Base-by-base conservation (phyloP, 192 early-diverging fungal genomes). In the Chytriomyces hyalinus region DNA sequence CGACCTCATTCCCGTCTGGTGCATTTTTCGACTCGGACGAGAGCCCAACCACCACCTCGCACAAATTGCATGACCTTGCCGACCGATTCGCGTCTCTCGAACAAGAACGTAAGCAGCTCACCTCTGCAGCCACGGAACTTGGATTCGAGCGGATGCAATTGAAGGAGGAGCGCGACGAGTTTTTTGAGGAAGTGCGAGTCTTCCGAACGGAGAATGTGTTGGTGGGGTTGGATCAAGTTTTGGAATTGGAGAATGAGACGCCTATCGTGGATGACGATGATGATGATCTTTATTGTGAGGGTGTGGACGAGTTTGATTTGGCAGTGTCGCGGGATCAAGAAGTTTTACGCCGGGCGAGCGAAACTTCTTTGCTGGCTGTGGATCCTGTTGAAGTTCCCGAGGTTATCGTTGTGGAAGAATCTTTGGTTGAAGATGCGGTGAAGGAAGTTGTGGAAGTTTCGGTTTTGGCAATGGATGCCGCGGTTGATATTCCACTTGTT, bases 131-230 rank as follows among this genome's bases (percentile, higher is more conserved):
- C 3, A 15, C 13, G 10, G 45, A 45, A 22, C 15, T 67, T 22
- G 45, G 36, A 15, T 6, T 9, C 10, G 13, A 17, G 24, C 22
- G 44, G 7, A 13, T 36, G 36, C 11, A 36, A 7, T 22, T 67
- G 11, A 46, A 67, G 45, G 10, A 43, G 6, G 65, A 67, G 45
- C 22, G 65, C 2, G 28, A 45, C 0, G 36, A 67, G 43, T 67
- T 67, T 46, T 20, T 45, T 26, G 65, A 67, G 22, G 65, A 67
- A 22, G 65, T 67, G 65, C 22, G 65, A 6, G 44, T 2, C 11
- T 67, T 67, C 47, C 20, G 15, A 22, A 43, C 43, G 8, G 17
- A 46, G 28, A 8, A 48, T 13, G 65, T 67, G 2, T 11, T 67
- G 24, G 65, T 67, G 28, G 65, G 44, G 28, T 15, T 67, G 45